These are phyloP conservation scores for Anastatica hierochuntica DNA, from an alignment of 345 rosid species.

Conservation along the genomic window DNA sequence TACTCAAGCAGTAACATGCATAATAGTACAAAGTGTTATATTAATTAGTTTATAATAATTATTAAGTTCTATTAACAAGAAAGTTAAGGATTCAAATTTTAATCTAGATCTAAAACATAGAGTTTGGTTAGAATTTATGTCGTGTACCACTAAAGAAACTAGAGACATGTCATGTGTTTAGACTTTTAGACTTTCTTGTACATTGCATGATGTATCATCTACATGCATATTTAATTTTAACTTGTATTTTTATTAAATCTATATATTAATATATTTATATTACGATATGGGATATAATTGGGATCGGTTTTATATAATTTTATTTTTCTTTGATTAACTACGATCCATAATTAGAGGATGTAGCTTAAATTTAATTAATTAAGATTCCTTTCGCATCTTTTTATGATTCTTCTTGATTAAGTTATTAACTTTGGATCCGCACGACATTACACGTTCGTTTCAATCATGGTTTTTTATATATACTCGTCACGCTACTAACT, in stretches of 20 bases:
- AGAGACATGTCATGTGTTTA: slow-evolving; percentile 27
- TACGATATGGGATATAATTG: slow-evolving; percentile 2
- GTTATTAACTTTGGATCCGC: slow-evolving; percentile 11
- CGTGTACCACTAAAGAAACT: slow-evolving; percentile 16
- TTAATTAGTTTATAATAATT: not conserved
- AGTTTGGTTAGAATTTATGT: slow-evolving; percentile 28
- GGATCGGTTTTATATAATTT: not conserved
- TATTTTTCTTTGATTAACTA: not conserved
- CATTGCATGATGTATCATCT: no score
- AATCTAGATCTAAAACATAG: slow-evolving; percentile 25
- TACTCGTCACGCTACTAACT: not conserved
- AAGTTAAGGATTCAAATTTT: not conserved
- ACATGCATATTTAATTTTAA: not conserved
- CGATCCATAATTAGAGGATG: slow-evolving; percentile 8
- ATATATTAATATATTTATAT: not conserved
- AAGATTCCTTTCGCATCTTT: slow-evolving; percentile 19
- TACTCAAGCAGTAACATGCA: slow-evolving; percentile 22
- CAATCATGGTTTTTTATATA: slow-evolving; percentile 6
- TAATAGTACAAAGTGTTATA: not conserved
- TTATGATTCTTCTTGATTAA: slow-evolving; percentile 7
- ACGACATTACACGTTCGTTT: slow-evolving; percentile 22
- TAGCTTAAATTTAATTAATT: not conserved
- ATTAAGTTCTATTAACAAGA: no score
- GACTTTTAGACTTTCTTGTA: slow-evolving; percentile 14
- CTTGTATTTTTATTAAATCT: not conserved